Conservation (phyloP, 2,329 filamentous ascomycete genomes). For the Botrytis cinerea region DNA sequence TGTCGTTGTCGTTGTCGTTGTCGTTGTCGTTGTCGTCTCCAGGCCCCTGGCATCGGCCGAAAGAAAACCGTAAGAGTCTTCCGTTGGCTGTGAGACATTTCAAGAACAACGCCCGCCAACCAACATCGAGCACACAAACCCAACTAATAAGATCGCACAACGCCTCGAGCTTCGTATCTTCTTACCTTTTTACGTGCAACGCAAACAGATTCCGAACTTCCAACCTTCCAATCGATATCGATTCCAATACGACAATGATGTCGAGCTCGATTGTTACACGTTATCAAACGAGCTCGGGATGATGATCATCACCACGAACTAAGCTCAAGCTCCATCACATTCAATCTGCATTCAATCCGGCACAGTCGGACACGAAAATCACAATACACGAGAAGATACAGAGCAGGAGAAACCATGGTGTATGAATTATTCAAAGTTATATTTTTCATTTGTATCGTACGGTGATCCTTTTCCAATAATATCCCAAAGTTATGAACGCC, state of each 20-base stretch:
- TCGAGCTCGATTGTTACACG: background rate
- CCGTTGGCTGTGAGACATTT: background rate
- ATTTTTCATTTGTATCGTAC: conserved; percentile 17
- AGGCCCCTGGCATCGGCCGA: too few relatives aligned
- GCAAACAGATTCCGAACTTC: background rate
- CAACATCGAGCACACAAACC: background rate
- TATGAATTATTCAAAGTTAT: background rate
- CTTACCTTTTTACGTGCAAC: background rate
- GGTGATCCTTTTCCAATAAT: background rate
- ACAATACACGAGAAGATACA: background rate
- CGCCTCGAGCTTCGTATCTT: background rate
- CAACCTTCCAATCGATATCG: background rate
- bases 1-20: background rate
- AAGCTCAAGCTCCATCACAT: background rate
- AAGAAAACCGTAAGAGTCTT: background rate
- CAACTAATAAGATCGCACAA: background rate
- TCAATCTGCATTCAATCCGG: background rate
- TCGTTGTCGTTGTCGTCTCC: background rate
- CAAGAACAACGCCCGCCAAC: background rate
- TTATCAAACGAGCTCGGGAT: background rate
- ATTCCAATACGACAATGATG: background rate
- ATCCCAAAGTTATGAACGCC: background rate
- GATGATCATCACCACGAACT: background rate
- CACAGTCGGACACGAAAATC: background rate
- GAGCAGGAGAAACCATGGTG: background rate